These are phyloP conservation scores for Colletotrichum tropicale DNA, from an alignment of 2,329 filamentous ascomycete species.

Conservation along the genomic window DNA sequence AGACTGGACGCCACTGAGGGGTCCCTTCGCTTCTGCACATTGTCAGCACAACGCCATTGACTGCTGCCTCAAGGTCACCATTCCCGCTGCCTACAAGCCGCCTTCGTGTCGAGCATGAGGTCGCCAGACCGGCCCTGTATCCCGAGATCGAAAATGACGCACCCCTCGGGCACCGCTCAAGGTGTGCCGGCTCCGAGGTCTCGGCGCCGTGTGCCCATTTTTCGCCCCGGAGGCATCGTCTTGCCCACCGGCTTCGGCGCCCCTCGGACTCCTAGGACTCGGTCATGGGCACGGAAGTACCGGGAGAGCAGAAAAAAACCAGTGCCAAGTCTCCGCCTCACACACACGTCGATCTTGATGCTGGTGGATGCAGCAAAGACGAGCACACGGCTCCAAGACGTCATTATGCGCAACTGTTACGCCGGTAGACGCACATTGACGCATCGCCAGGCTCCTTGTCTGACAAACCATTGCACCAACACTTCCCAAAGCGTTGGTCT, in stretches of 20 bases:
- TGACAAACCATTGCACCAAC: neutral
- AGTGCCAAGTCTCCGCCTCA: neutral
- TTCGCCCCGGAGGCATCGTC: neutral
- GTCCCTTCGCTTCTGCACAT: neutral
- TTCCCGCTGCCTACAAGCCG: neutral
- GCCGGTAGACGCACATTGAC: neutral
- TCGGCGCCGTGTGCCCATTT: neutral
- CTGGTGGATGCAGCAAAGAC: neutral
- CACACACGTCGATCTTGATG: neutral
- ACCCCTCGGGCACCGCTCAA: neutral
- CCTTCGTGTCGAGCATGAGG: neutral
- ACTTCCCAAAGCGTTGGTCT: neutral
- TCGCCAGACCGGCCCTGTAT: neutral
- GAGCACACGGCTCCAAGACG: neutral
- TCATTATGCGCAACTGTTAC: neutral
- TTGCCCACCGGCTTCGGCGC: neutral
- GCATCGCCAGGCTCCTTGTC: neutral
- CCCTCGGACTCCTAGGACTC: neutral
- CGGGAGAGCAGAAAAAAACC: neutral
- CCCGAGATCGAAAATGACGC: neutral
- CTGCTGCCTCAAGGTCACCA: neutral
- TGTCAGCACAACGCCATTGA: neutral
- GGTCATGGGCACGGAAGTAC: neutral
- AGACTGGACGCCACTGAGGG: neutral
- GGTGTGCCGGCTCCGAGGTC: neutral